Percentiles rank a stretch among this genome's conserved stretches.
Evolutionary conservation across 805 yeast species (phyloP).

Genomic region (Barnettozyma pratensis): DNA sequence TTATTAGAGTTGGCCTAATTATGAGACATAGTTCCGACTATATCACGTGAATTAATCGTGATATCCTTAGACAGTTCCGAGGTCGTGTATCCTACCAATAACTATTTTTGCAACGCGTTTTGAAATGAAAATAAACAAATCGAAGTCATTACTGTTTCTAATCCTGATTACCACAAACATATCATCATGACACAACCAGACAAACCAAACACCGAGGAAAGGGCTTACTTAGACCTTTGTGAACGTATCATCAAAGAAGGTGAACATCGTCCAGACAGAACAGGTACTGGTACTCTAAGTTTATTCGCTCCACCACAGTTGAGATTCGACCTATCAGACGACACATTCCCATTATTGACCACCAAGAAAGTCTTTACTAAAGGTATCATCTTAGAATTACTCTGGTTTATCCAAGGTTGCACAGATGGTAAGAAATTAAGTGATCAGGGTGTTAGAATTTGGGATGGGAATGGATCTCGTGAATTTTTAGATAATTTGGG

Average conservation of each 20-base stretch:
- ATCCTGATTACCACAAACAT: no score
- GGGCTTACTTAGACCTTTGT: conserved; percentile 82
- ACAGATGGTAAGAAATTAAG: conserved; percentile 80
- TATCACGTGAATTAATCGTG: background rate
- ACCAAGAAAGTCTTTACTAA: conserved; percentile 89
- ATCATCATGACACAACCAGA: conserved; percentile 11
- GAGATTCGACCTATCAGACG: conserved; percentile 69
- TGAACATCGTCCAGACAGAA: conserved; percentile 89
- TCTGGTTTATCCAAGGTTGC: conserved; percentile 89
- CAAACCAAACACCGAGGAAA: conserved; percentile 48
- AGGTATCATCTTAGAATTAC: conserved; percentile 82
- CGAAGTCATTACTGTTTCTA: no score
- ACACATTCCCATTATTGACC: conserved; percentile 80
- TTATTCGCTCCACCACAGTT: conserved; percentile 95
- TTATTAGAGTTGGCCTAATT: no score
- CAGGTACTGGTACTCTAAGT: conserved; percentile 94
- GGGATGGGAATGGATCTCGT: conserved; percentile 98
- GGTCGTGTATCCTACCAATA: background rate
- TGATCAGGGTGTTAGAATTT: conserved; percentile 87
- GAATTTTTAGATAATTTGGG: conserved; percentile 86
- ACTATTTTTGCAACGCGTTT: background rate
- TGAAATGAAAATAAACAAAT: background rate
- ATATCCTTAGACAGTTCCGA: background rate
- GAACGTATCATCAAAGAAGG: conserved; percentile 73
- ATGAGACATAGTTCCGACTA: background rate